phyloP scores from a whole-genome alignment of 257 asterid species.

The Craterostigma plantagineum region DNA sequence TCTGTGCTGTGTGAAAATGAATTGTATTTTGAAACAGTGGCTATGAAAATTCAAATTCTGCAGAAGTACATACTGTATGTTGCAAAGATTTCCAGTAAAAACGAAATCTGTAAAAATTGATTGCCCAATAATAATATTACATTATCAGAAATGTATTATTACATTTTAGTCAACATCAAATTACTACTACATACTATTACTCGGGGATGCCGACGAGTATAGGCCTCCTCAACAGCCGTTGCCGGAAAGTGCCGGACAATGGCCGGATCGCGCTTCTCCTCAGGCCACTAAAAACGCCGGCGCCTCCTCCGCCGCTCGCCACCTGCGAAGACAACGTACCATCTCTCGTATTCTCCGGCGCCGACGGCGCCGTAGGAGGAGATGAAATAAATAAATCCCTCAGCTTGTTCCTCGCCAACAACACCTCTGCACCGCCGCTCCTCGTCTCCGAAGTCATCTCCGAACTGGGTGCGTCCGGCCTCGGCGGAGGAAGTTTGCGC shows the following conservation, averaged over 20 bases:
- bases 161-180: no score
- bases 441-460: no score
- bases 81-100: no score
- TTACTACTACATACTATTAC: slow-evolving; percentile 1
- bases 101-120: no score
- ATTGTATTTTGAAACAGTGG: no score
- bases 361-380: slow-evolving; percentile 53
- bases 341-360: slow-evolving; percentile 21
- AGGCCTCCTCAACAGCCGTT: slow-evolving; percentile 71
- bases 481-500: slow-evolving; percentile 2
- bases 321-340: slow-evolving; percentile 14
- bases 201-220: slow-evolving; percentile 71
- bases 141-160: background rate
- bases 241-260: slow-evolving; percentile 68
- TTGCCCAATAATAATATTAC: no score
- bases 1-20: no score
- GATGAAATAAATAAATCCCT: slow-evolving; percentile 56
- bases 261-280: slow-evolving; percentile 35
- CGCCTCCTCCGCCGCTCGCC: background rate
- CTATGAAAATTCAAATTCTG: no score
- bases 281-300: background rate
- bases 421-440: slow-evolving; percentile 6
- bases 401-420: slow-evolving; percentile 25
- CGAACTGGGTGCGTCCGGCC: background rate
- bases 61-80: no score